These are phyloP conservation scores for Solanum arcanum DNA, from an alignment of 257 asterid genomes.

Conservation along the genomic window DNA sequence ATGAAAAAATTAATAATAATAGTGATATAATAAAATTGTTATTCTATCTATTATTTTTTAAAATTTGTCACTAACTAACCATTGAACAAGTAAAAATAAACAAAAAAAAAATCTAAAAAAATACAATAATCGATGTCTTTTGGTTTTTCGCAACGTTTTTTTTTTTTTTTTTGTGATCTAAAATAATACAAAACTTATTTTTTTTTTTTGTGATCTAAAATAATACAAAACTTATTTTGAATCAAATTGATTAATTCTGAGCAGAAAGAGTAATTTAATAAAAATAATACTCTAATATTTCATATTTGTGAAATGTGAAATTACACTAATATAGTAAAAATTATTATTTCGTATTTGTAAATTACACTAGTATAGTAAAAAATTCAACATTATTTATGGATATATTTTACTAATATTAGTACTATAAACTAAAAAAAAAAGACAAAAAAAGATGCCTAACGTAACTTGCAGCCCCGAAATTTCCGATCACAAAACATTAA, in stretches of 20 bases:
- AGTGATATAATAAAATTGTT: too few relatives aligned
- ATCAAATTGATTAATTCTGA: background rate
- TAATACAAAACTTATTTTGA: background rate
- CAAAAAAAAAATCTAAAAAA: background rate
- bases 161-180: background rate
- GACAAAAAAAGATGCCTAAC: background rate
- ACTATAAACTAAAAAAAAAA: background rate
- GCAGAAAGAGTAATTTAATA: background rate
- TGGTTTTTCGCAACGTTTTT: background rate
- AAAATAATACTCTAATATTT: background rate
- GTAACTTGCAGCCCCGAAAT: background rate
- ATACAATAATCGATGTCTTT: background rate
- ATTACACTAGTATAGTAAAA: too few relatives aligned
- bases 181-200: background rate
- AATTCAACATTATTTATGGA: background rate
- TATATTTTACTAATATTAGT: background rate
- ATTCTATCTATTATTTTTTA: too few relatives aligned
- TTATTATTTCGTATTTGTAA: too few relatives aligned
- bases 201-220: background rate
- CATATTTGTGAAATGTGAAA: background rate
- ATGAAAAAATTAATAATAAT: background rate
- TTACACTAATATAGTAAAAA: background rate
- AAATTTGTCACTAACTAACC: too few relatives aligned
- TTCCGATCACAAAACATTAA: background rate
- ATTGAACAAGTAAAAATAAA: too few relatives aligned